phyloP scores from a whole-genome alignment of 2,329 filamentous ascomycete species.

The Ophiocordyceps camponoti-floridani region DNA sequence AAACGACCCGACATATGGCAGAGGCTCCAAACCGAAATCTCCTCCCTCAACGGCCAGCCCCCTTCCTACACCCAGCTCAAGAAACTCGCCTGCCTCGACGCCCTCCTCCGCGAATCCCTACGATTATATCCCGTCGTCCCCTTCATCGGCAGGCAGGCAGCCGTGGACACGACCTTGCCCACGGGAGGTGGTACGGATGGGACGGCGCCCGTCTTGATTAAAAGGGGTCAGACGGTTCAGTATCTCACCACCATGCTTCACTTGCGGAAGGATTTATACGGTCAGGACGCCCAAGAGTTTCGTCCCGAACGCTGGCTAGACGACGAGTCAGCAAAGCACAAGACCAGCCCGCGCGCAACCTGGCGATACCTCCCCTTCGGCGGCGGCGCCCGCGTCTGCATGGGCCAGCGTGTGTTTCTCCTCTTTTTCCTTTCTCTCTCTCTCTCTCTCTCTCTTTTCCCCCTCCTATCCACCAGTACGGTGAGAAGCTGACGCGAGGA shows the following conservation, averaged over 20 bases:
- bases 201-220: constrained; percentile 33
- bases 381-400: constrained; percentile 54
- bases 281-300: constrained; percentile 32
- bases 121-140: constrained; percentile 63
- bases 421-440: neutral
- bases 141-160: constrained; percentile 45
- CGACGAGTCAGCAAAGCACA: neutral
- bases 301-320: constrained; percentile 46
- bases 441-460: neutral
- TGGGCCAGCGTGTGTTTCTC: constrained; percentile 36
- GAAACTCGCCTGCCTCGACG: constrained; percentile 44
- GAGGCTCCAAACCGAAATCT: constrained; percentile 21
- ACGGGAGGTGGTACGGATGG: constrained; percentile 48
- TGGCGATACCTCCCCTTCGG: constrained; percentile 65
- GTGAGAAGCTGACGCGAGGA: neutral
- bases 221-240: constrained; percentile 42
- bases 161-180: constrained; percentile 45
- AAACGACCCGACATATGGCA: constrained; percentile 16
- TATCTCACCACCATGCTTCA: constrained; percentile 61
- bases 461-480: too few relatives aligned
- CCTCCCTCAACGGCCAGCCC: constrained; percentile 3
- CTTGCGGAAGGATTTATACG: constrained; percentile 44
- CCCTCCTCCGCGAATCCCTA: constrained; percentile 71
- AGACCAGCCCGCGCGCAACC: neutral
- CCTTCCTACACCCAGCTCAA: constrained; percentile 7